Conservation (phyloP, 768 basidiomycete genomes). For the Panaeolus cyanescens region DNA sequence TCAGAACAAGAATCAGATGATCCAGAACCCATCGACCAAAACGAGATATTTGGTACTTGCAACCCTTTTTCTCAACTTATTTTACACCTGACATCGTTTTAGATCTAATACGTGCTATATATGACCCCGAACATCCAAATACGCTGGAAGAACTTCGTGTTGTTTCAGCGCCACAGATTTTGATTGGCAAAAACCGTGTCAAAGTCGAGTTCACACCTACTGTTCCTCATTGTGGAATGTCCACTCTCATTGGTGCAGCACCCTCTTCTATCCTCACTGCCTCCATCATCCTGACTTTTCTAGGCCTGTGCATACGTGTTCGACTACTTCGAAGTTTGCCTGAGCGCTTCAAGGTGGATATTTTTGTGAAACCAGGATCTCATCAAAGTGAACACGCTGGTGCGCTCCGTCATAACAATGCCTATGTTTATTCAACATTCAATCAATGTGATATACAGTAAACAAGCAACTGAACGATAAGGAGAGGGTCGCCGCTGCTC, state of each 20-base stretch:
- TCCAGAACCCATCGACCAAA: conserved; percentile 79
- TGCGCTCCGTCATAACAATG: conserved; percentile 33
- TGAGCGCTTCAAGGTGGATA: conserved; percentile 92
- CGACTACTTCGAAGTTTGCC: conserved; percentile 88
- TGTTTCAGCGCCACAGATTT: conserved; percentile 87
- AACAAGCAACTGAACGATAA: conserved; percentile 99
- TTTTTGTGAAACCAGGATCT: conserved; percentile 89
- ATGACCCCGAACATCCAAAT: conserved; percentile 94
- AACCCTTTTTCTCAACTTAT: background rate
- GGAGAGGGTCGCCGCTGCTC: conserved; percentile 94
- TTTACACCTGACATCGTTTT: conserved; percentile 1
- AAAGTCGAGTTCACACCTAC: conserved; percentile 96
- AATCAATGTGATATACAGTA: conserved; percentile 47
- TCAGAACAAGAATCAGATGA: conserved; percentile 54
- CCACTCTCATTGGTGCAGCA: conserved; percentile 84
- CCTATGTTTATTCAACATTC: background rate
- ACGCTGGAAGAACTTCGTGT: conserved; percentile 94
- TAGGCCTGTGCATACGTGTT: conserved; percentile 95
- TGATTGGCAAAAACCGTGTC: conserved; percentile 58
- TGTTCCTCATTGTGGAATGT: conserved; percentile 97
- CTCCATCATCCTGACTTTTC: background rate
- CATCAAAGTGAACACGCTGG: conserved; percentile 94
- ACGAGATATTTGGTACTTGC: conserved; percentile 87
- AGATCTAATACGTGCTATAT: conserved; percentile 92
- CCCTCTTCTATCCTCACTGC: background rate